Conservation (phyloP, 2,329 filamentous ascomycete genomes). For the Colletotrichum musae region DNA sequence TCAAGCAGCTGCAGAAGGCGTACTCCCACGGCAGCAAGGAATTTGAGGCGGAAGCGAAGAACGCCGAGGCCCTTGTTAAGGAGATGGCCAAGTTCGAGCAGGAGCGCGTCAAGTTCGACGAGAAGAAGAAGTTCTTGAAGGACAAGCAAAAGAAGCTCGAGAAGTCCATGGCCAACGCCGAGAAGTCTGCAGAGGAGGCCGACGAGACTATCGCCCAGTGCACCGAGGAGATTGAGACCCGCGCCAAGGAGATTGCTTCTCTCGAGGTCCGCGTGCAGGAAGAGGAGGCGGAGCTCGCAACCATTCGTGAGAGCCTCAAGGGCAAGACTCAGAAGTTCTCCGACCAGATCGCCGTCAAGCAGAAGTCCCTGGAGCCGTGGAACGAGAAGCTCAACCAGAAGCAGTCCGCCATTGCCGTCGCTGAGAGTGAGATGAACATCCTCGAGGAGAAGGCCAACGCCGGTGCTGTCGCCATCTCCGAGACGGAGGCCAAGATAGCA, state of each 20-base stretch:
- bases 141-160: constrained; percentile 96
- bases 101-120: constrained; percentile 96
- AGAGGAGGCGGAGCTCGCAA: constrained; percentile 86
- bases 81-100: constrained; percentile 96
- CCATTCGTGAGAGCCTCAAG: constrained; percentile 89
- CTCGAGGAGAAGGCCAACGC: constrained; percentile 91
- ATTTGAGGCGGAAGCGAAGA: constrained; percentile 85
- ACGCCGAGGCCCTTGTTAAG: constrained; percentile 83
- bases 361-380: constrained; percentile 96
- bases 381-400: constrained; percentile 97
- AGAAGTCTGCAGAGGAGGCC: constrained; percentile 81
- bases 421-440: constrained; percentile 94
- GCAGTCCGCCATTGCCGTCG: constrained; percentile 92
- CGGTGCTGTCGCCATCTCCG: constrained; percentile 85
- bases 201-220: constrained; percentile 85
- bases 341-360: constrained; percentile 91
- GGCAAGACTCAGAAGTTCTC: constrained; percentile 97
- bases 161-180: constrained; percentile 85
- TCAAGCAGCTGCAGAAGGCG: constrained; percentile 89
- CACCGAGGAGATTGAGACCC: constrained; percentile 81
- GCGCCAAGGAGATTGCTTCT: constrained; percentile 79
- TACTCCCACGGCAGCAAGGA: constrained; percentile 88
- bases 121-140: constrained; percentile 94
- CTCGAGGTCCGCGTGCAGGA: constrained; percentile 82
- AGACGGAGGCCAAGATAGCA: constrained; percentile 84